Percentiles rank a stretch among this genome's conserved stretches.
Conservation (phyloP, 2,329 filamentous ascomycete genomes). For the Cercospora sp. region DNA sequence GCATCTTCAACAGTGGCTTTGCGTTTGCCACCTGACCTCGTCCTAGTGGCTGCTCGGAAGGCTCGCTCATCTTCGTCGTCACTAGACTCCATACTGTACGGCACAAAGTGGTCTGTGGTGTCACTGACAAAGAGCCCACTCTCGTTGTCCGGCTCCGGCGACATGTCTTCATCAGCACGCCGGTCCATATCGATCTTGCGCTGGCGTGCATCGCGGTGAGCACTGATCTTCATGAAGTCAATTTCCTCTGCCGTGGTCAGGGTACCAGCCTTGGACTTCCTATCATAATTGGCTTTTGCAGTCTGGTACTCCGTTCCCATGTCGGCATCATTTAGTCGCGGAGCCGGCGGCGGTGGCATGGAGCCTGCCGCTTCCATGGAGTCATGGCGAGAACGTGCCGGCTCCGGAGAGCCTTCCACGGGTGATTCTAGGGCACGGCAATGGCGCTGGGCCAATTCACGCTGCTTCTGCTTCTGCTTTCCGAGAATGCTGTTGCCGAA, state of each 20-base stretch:
- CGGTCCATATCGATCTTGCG: slow-evolving; percentile 24
- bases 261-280: slow-evolving; percentile 21
- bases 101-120: not conserved
- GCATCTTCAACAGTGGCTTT: slow-evolving; percentile 6
- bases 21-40: slow-evolving; percentile 6
- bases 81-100: slow-evolving; percentile 5
- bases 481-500: not conserved
- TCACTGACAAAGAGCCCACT: slow-evolving; percentile 20
- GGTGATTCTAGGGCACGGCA: not conserved
- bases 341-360: slow-evolving; percentile 8
- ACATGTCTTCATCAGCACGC: slow-evolving; percentile 16
- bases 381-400: not conserved
- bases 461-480: not conserved
- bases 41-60: not conserved
- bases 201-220: slow-evolving; percentile 21
- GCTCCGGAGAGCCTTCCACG: not conserved
- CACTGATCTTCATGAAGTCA: slow-evolving; percentile 26
- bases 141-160: slow-evolving; percentile 15
- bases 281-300: slow-evolving; percentile 6
- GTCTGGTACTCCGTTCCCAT: slow-evolving; percentile 10
- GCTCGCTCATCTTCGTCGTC: not conserved
- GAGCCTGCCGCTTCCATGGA: not conserved
- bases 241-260: slow-evolving; percentile 27
- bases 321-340: not conserved
- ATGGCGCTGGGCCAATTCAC: not conserved